phyloP scores from a whole-genome alignment of 2,329 filamentous ascomycete species.

The Coniochaeta sp. region DNA sequence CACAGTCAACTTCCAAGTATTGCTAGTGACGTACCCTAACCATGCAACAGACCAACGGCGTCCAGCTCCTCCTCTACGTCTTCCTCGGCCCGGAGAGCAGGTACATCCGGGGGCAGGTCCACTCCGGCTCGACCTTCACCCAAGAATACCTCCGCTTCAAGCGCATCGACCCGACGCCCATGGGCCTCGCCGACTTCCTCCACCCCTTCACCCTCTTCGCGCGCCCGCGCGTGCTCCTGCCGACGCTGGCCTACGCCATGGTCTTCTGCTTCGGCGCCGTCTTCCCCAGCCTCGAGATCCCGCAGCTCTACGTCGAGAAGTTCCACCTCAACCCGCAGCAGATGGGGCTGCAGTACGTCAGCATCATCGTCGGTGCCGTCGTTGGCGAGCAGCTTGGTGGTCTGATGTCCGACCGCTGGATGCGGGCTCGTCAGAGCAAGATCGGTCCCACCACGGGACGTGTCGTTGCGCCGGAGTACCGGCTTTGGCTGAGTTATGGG shows the following conservation, averaged over 20 bases:
- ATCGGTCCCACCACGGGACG: slow-evolving; percentile 4
- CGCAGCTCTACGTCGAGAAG: slow-evolving; percentile 46
- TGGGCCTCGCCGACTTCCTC: slow-evolving; percentile 42
- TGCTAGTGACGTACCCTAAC: neutral
- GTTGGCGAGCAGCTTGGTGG: slow-evolving; percentile 54
- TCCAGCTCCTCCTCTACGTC: slow-evolving; percentile 48
- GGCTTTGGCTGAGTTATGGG: slow-evolving; percentile 50
- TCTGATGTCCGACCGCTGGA: slow-evolving; percentile 45
- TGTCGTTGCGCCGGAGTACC: slow-evolving; percentile 38
- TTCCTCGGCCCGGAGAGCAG: slow-evolving; percentile 49
- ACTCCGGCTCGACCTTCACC: slow-evolving; percentile 30
- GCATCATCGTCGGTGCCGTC: slow-evolving; percentile 48
- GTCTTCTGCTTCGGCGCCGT: slow-evolving; percentile 48
- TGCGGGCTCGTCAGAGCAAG: slow-evolving; percentile 30
- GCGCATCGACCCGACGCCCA: slow-evolving; percentile 44
- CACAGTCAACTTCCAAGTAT: neutral
- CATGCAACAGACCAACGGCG: slow-evolving; percentile 39
- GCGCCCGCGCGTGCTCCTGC: slow-evolving; percentile 40
- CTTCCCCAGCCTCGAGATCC: slow-evolving; percentile 50
- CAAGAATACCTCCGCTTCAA: slow-evolving; percentile 34
- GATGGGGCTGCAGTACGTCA: slow-evolving; percentile 50
- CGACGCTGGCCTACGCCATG: slow-evolving; percentile 47
- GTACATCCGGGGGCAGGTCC: slow-evolving; percentile 35
- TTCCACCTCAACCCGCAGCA: slow-evolving; percentile 52
- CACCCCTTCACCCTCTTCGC: slow-evolving; percentile 35